Conservation (phyloP, 2,329 filamentous ascomycete genomes). For the Pseudogymnoascus verrucosus region DNA sequence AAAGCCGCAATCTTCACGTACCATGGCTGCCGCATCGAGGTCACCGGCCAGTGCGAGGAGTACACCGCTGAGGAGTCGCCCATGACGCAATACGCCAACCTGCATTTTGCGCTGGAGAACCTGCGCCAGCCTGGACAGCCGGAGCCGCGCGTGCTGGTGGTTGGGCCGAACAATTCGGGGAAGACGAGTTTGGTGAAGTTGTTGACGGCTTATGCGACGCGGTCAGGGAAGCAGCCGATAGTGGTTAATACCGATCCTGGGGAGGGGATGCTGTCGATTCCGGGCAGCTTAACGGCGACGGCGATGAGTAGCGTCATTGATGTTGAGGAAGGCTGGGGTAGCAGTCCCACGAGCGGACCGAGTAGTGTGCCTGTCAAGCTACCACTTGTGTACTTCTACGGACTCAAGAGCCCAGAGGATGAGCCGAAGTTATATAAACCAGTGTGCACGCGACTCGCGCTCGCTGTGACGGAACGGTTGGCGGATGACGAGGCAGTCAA, state of each 20-base stretch:
- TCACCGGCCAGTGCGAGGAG: conserved; percentile 51
- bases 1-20: conserved; percentile 89
- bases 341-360: conserved; percentile 82
- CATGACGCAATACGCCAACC: conserved; percentile 71
- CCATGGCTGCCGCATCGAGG: conserved; percentile 80
- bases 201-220: conserved; percentile 70
- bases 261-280: conserved; percentile 69
- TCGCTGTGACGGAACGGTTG: conserved; percentile 69
- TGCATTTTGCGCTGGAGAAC: conserved; percentile 78
- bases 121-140: conserved; percentile 47
- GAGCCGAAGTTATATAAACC: conserved; percentile 65
- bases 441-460: conserved; percentile 66
- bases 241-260: conserved; percentile 78
- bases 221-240: conserved; percentile 65
- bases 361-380: conserved; percentile 84
- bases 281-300: conserved; percentile 78
- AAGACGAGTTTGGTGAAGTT: conserved; percentile 78
- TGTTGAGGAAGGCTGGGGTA: conserved; percentile 82
- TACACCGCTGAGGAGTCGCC: conserved; percentile 73
- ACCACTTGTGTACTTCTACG: conserved; percentile 85
- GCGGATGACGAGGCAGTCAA: conserved; percentile 66
- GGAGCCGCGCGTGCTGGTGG: conserved; percentile 76
- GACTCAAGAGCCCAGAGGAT: conserved; percentile 63
- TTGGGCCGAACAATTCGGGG: conserved; percentile 69
- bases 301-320: conserved; percentile 84